Evolutionary conservation across 2,329 filamentous ascomycete species (phyloP), one percentile per base, ranked within the genome.

Genomic region (Talaromyces sp.): DNA sequence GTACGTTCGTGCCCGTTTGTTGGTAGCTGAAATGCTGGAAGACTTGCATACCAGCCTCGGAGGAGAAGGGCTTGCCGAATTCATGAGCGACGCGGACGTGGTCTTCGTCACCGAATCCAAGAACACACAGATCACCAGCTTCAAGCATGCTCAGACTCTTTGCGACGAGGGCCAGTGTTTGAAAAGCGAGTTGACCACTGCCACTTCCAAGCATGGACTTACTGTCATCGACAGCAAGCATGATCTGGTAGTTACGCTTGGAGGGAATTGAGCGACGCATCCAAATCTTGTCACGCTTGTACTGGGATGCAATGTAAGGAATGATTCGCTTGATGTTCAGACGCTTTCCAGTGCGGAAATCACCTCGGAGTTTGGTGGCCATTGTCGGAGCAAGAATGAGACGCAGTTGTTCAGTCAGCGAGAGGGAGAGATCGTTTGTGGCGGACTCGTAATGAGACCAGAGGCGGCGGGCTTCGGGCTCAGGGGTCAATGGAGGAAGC

Each of bases 281-380:
- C 94, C 94, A 99, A 75, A 99, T 99, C 81, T 99, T 99, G 83
- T 99, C 94, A 55, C 94, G 90, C 80, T 97, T 97, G 82, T 97
- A 99, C 69, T 89, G 88, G 0, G 92, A 97, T 1, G 95, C 94
- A 64, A 99, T 97, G 77, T 99, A 99, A 0, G 95, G 94, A 66
- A 99, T 99, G 75, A 99, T 99, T 63, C 93, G 91, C 76, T 97
- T 97, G 79, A 99, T 96, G 75, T 97, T 99, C 65, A 99, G 90
- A 0, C 94, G 88, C 73, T 99, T 99, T 58, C 94, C 94, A 0
- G 94, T 99, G 62, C 94, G 90, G 82, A 96, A 97, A 62, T 96
- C 91, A 39, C 94, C 94, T 2, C 93, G 92, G 57, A 99, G 89
- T 69, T 97, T 99, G 33, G 94, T 97, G 1, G 93, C 92, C 48